Conservation (phyloP, 2,329 filamentous ascomycete species). For the Nigrograna mackinnonii region DNA sequence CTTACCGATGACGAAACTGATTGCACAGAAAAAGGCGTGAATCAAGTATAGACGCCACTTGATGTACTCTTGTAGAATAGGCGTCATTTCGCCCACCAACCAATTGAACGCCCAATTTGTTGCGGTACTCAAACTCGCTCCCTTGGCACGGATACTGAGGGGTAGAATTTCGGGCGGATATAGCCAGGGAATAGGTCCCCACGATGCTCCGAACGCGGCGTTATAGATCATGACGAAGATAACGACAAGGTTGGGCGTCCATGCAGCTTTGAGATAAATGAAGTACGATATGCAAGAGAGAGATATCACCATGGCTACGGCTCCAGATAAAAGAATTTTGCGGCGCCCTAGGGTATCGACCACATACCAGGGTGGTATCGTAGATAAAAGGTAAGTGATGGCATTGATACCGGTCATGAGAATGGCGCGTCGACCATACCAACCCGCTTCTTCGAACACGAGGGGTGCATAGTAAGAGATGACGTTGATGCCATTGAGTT, state of each 20-base stretch:
- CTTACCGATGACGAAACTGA: slow-evolving; percentile 95
- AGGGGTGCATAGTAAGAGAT: slow-evolving; percentile 98
- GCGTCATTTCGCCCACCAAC: slow-evolving; percentile 94
- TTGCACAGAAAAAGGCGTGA: slow-evolving; percentile 95
- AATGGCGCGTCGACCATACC: slow-evolving; percentile 86
- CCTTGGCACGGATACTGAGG: slow-evolving; percentile 94
- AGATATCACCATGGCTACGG: slow-evolving; percentile 85
- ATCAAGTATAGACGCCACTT: slow-evolving; percentile 92
- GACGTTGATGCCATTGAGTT: slow-evolving; percentile 98
- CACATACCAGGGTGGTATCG: slow-evolving; percentile 95
- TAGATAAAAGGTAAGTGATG: slow-evolving; percentile 87
- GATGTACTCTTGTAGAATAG: slow-evolving; percentile 88
- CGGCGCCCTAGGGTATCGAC: slow-evolving; percentile 91
- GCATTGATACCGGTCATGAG: slow-evolving; percentile 98
- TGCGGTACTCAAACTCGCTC: slow-evolving; percentile 92
- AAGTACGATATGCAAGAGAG: slow-evolving; percentile 93
- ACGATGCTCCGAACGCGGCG: slow-evolving; percentile 93
- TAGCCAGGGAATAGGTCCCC: slow-evolving; percentile 97
- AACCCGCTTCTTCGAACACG: slow-evolving; percentile 96
- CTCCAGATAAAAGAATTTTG: slow-evolving; percentile 86
- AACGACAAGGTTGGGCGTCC: slow-evolving; percentile 84
- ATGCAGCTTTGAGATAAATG: slow-evolving; percentile 79
- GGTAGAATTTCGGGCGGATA: slow-evolving; percentile 99
- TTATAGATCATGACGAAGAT: slow-evolving; percentile 98
- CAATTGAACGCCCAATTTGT: slow-evolving; percentile 99